phyloP scores from a whole-genome alignment of 169 alveolate species.

The Amoebophrya sp. region DNA sequence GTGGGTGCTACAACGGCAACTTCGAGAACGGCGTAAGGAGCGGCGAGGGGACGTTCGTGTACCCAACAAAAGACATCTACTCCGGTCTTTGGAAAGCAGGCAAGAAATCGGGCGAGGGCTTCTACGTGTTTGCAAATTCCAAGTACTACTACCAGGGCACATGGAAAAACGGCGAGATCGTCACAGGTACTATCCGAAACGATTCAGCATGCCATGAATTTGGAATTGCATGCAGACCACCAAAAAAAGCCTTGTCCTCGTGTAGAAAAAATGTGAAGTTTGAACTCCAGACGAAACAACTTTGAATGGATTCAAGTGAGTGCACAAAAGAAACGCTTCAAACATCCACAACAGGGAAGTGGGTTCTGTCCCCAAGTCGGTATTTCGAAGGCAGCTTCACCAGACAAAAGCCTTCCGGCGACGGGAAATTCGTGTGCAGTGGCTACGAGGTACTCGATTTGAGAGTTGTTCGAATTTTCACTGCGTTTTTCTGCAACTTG shows the following conservation, averaged over 20 bases:
- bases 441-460: background rate
- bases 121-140: background rate
- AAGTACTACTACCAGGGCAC: slow-evolving; percentile 3
- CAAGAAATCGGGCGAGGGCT: slow-evolving; percentile 1
- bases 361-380: background rate
- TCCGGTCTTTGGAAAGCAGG: background rate
- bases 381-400: background rate
- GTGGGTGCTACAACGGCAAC: background rate
- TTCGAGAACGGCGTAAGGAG: background rate
- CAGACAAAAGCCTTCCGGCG: background rate
- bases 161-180: slow-evolving; percentile 14
- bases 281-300: too few species aligned
- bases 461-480: too few species aligned
- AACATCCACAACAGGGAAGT: background rate
- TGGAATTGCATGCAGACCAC: too few species aligned
- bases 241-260: too few species aligned
- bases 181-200: background rate
- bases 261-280: too few species aligned
- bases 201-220: too few species aligned
- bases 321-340: too few species aligned
- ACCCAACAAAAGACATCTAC: background rate
- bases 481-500: too few species aligned
- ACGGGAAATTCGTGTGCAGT: background rate
- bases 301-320: too few species aligned
- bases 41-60: slow-evolving; percentile 1